A percentile compares a stretch with the other conserved stretches of the same genome.
Conservation (phyloP, 2,329 filamentous ascomycete genomes). For the Mollisia scopiformis region DNA sequence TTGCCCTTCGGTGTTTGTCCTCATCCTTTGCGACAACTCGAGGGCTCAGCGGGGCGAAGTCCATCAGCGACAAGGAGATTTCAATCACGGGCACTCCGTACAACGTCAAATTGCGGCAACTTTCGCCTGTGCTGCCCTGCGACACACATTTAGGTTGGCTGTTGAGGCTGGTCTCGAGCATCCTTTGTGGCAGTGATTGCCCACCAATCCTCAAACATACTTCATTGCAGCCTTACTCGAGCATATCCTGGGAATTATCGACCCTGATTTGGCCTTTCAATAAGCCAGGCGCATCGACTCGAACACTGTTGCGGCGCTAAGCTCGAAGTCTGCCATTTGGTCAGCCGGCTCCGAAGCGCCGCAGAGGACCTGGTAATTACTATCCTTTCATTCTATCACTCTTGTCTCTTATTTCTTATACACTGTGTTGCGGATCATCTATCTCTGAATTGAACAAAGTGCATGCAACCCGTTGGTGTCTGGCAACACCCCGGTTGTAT, state of each 20-base stretch:
- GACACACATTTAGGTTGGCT: slow-evolving; percentile 15
- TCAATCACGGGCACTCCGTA: slow-evolving; percentile 8
- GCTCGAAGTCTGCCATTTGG: slow-evolving; percentile 23
- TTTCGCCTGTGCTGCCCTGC: slow-evolving; percentile 17
- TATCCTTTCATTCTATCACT: slow-evolving; percentile 16
- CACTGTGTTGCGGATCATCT: slow-evolving; percentile 11
- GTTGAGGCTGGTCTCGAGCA: slow-evolving; percentile 24
- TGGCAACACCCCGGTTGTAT: slow-evolving; percentile 17
- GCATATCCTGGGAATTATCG: slow-evolving; percentile 10
- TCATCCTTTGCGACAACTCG: slow-evolving; percentile 15
- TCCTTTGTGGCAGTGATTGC: slow-evolving; percentile 29
- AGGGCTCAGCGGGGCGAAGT: slow-evolving; percentile 18
- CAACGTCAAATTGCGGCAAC: slow-evolving; percentile 7
- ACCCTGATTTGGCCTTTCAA: slow-evolving; percentile 17
- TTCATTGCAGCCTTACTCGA: slow-evolving; percentile 7
- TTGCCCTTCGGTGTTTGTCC: slow-evolving; percentile 16
- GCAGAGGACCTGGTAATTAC: slow-evolving; percentile 30
- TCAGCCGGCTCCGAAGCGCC: slow-evolving; percentile 29
- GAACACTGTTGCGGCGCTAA: slow-evolving; percentile 25
- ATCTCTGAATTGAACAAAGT: slow-evolving; percentile 6
- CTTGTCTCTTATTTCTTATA: slow-evolving; percentile 10
- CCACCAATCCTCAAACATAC: slow-evolving; percentile 3
- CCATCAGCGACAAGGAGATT: slow-evolving; percentile 1
- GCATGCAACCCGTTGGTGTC: slow-evolving; percentile 17
- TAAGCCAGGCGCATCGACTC: slow-evolving; percentile 21